Base-by-base conservation (phyloP, 768 basidiomycete species). In the Pleurotus tuoliensis region DNA sequence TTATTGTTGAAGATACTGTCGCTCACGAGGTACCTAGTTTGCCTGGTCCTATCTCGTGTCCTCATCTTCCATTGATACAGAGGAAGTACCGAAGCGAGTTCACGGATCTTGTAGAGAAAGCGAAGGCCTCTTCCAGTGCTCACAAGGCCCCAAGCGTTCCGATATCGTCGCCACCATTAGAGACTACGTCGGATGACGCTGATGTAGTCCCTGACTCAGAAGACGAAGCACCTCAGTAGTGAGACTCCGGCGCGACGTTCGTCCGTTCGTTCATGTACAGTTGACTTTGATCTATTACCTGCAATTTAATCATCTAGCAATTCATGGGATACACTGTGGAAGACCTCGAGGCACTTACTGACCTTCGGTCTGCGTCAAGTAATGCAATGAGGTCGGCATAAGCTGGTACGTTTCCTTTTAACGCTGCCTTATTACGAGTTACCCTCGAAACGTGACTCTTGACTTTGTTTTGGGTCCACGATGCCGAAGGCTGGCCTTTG, bases 81-180 rank as follows among this genome's bases (percentile, higher is more conserved):
- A 73, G 71, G 64, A 70, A 62, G 25, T 69, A 80, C 47, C 71
- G 71, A 51, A 56, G 64, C 3, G 74, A 79, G 55, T 79, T 80
- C 56, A 65, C 67, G 22, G 67, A 65, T 54, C 66, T 80, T 7
- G 59, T 78, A 13, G 69, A 59, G n/a, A 65, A 63, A 56, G n/a
- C 43, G 39, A 7, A 40, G n/a, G 7, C 49, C 51, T 39, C 51
- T 34, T 40, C 15, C 15, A 34, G 48, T 37, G 34, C 51, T 16
- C 16, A 8, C 51, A 15, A n/a, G 22, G 7, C n/a, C 22, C 9
- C 24, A 34, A 13, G 16, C 22, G 11, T 24, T 53, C 51, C 51
- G 39, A n/a, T 39, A 16, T 53, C 51, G n/a, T 53, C 51, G 39
- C 51, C 51, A 11, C 51, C 22, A 13, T 27, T 39, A n/a, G 34